phyloP scores from a whole-genome alignment of 768 basidiomycete genomes.

The Cytidiella melzeri region DNA sequence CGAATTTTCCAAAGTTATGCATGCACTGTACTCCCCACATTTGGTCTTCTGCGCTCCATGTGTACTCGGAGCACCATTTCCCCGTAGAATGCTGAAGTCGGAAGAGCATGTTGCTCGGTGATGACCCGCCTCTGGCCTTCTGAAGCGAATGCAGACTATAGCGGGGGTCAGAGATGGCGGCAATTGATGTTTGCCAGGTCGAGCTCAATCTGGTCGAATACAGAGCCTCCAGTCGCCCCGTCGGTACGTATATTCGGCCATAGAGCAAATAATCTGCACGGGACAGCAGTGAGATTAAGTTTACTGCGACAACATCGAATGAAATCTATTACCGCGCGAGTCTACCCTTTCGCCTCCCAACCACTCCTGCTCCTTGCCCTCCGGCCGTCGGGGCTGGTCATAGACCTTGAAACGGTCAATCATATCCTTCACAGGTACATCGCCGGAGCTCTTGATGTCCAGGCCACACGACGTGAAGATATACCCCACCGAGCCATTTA shows the following conservation, averaged over 20 bases:
- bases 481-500: slow-evolving; percentile 90
- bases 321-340: slow-evolving; percentile 68
- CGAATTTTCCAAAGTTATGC: slow-evolving; percentile 85
- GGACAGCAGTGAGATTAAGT: neutral
- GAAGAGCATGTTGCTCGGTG: slow-evolving; percentile 65
- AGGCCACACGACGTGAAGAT: slow-evolving; percentile 88
- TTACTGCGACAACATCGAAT: too few relatives aligned
- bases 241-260: slow-evolving; percentile 86
- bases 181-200: slow-evolving; percentile 75
- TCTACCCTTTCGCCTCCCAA: slow-evolving; percentile 74
- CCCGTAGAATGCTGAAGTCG: slow-evolving; percentile 90
- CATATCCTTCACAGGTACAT: slow-evolving; percentile 82
- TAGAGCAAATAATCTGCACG: slow-evolving; percentile 84
- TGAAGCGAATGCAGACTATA: slow-evolving; percentile 38
- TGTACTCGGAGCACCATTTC: slow-evolving; percentile 90
- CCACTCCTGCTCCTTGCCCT: slow-evolving; percentile 76
- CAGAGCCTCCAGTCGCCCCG: slow-evolving; percentile 81
- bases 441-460: slow-evolving; percentile 59
- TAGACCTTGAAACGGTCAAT: slow-evolving; percentile 83
- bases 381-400: slow-evolving; percentile 74
- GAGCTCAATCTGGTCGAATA: slow-evolving; percentile 78
- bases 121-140: slow-evolving; percentile 32
- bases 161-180: slow-evolving; percentile 81
- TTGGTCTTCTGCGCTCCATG: slow-evolving; percentile 88
- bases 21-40: slow-evolving; percentile 88